Percentiles rank a stretch among this genome's conserved stretches.
Conservation (phyloP, 2,329 filamentous ascomycete species). For the Aspergillus awamori region DNA sequence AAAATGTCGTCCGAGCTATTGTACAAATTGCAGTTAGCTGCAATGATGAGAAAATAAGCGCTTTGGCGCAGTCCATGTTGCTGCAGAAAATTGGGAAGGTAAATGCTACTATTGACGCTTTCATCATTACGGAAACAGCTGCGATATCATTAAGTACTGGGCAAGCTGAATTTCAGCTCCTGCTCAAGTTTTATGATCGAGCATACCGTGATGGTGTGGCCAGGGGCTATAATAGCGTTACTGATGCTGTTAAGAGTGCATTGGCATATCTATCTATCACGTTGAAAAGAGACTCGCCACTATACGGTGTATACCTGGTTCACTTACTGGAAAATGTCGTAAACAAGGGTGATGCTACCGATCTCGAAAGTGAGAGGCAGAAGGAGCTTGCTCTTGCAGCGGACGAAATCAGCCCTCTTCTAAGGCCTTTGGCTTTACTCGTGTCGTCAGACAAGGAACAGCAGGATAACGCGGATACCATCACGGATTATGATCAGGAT, state of each 20-base stretch:
- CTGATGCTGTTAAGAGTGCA: constrained; percentile 78
- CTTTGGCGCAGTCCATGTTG: constrained; percentile 90
- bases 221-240: constrained; percentile 66
- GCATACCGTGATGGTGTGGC: constrained; percentile 73
- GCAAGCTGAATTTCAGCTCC: constrained; percentile 77
- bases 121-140: constrained; percentile 82
- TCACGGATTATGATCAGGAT: constrained; percentile 62
- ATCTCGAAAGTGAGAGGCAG: constrained; percentile 71
- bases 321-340: constrained; percentile 85
- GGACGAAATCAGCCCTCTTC: constrained; percentile 81
- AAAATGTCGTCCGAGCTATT: constrained; percentile 92
- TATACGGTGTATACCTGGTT: constrained; percentile 81
- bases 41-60: constrained; percentile 88
- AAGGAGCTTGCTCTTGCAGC: constrained; percentile 81
- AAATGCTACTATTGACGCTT: constrained; percentile 75
- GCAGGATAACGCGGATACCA: constrained; percentile 30
- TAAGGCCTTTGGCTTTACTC: constrained; percentile 84
- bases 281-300: constrained; percentile 66
- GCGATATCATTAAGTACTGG: constrained; percentile 75
- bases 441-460: constrained; percentile 58
- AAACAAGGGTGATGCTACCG: constrained; percentile 83
- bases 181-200: constrained; percentile 81
- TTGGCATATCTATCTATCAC: constrained; percentile 75
- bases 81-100: constrained; percentile 93
- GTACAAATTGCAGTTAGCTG: constrained; percentile 83